Evolutionary conservation across 1,284 basidiomycete species (phyloP).

Genomic region (Microbotryomycetes sp.): DNA sequence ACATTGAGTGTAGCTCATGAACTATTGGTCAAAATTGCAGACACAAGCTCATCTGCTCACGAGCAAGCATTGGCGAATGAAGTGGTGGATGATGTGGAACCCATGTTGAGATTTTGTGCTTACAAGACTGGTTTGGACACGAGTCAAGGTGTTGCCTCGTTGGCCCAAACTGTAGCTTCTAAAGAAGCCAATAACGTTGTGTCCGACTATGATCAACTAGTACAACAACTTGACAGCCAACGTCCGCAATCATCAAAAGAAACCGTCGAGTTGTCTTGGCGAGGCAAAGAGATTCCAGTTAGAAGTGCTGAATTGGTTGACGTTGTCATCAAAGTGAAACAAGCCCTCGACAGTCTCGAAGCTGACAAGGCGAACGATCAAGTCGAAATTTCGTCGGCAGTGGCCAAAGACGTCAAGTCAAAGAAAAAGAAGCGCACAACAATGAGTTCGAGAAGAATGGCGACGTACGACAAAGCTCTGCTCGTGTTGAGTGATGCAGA

Average conservation of each 20-base stretch:
- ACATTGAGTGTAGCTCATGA: slow-evolving; percentile 70
- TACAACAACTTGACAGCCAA: slow-evolving; percentile 52
- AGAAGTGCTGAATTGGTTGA: slow-evolving; percentile 87
- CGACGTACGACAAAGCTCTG: slow-evolving; percentile 75
- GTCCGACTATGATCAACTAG: slow-evolving; percentile 57
- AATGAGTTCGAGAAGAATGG: slow-evolving; percentile 50
- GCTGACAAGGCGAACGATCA: slow-evolving; percentile 46
- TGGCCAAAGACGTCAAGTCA: slow-evolving; percentile 46
- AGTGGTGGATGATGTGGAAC: slow-evolving; percentile 79
- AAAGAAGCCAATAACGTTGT: slow-evolving; percentile 57
- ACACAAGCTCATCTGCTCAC: slow-evolving; percentile 64
- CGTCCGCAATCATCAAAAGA: slow-evolving; percentile 49
- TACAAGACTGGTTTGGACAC: slow-evolving; percentile 59
- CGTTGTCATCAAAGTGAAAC: slow-evolving; percentile 73
- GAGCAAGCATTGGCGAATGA: slow-evolving; percentile 82
- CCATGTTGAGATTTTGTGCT: slow-evolving; percentile 85
- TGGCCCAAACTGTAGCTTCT: slow-evolving; percentile 10
- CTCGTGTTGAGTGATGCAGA: slow-evolving; percentile 80
- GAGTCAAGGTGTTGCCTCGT: slow-evolving; percentile 7
- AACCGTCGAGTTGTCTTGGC: slow-evolving; percentile 65
- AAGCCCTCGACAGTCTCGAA: slow-evolving; percentile 54
- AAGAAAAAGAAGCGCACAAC: slow-evolving; percentile 36
- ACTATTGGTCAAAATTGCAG: slow-evolving; percentile 66
- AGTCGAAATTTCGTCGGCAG: slow-evolving; percentile 26
- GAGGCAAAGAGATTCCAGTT: slow-evolving; percentile 73